Percentiles rank a stretch among this genome's conserved stretches.
Conservation (phyloP, 805 yeast genomes). For the Wickerhamiella galacta region DNA sequence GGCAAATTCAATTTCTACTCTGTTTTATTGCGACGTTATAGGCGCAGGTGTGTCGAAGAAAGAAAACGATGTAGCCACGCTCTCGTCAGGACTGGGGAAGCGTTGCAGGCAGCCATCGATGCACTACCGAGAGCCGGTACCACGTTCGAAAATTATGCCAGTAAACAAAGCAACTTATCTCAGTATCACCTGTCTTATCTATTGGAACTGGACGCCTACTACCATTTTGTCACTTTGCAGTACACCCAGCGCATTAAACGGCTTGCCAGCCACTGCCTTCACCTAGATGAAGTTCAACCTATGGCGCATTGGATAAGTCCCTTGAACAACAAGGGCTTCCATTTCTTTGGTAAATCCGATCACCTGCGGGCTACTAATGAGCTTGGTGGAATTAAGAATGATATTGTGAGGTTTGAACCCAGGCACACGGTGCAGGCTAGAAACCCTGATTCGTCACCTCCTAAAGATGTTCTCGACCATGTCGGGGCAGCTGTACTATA, state of each 20-base stretch:
- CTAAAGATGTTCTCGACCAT: slow-evolving; percentile 12
- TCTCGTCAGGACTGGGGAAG: too few relatives aligned
- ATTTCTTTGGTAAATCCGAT: not conserved
- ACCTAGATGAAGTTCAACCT: not conserved
- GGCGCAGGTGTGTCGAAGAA: too few relatives aligned
- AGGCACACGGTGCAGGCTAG: slow-evolving; percentile 9
- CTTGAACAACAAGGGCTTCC: not conserved
- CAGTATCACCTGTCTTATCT: too few relatives aligned
- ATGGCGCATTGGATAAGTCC: not conserved
- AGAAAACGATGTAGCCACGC: too few relatives aligned
- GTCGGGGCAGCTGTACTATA: slow-evolving; percentile 8
- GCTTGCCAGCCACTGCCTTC: not conserved
- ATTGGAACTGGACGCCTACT: not conserved
- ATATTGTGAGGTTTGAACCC: slow-evolving; percentile 2
- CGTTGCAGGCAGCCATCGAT: too few relatives aligned
- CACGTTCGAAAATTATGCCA: too few relatives aligned
- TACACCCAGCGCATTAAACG: not conserved
- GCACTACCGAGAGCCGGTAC: too few relatives aligned
- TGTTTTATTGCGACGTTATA: not conserved
- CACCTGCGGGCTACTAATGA: not conserved
- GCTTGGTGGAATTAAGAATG: not conserved
- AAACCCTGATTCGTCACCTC: slow-evolving; percentile 19
- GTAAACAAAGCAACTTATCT: too few relatives aligned
- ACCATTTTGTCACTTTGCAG: not conserved
- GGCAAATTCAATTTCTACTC: not conserved